A percentile compares a stretch with the other conserved stretches of the same genome.
phyloP scores from a whole-genome alignment of 345 rosid genomes.

The Lepidium africanum region DNA sequence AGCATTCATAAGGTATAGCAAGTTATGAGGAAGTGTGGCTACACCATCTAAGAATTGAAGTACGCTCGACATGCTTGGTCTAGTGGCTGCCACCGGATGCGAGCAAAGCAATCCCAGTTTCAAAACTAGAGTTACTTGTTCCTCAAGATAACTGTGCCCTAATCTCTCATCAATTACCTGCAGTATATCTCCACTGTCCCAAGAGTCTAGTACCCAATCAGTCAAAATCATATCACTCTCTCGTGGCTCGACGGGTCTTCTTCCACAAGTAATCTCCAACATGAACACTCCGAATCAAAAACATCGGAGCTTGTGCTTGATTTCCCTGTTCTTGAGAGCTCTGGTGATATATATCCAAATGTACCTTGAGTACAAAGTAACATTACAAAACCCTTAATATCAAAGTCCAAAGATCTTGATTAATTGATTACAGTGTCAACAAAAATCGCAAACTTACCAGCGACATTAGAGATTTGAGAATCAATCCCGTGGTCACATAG shows the following conservation, averaged over 20 bases:
- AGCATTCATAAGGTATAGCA: constrained; percentile 15
- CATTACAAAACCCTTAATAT: background rate
- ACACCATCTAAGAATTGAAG: constrained; percentile 21
- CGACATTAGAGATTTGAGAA: constrained; percentile 47
- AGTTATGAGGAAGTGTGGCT: constrained; percentile 17
- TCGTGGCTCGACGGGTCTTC: constrained; percentile 38
- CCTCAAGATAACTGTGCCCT: constrained; percentile 14
- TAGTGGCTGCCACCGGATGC: constrained; percentile 27
- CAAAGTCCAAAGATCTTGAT: background rate
- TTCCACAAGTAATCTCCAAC: constrained; percentile 56
- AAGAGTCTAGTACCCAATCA: constrained; percentile 19
- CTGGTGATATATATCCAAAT: constrained; percentile 71
- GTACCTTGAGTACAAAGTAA: constrained; percentile 44
- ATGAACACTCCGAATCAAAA: constrained; percentile 53
- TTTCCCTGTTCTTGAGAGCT: constrained; percentile 59
- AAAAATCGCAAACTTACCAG: constrained; percentile 11
- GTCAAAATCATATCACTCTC: background rate
- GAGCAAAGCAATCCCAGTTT: constrained; percentile 22
- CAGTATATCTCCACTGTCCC: constrained; percentile 17
- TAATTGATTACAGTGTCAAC: background rate
- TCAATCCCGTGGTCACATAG: constrained; percentile 50
- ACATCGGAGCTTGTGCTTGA: constrained; percentile 62
- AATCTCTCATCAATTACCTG: constrained; percentile 13
- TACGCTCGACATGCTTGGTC: constrained; percentile 34
- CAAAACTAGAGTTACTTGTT: constrained; percentile 19